These are phyloP conservation scores for Penicillium sp. DNA, from an alignment of 2,329 filamentous ascomycete species.

Conservation along the genomic window DNA sequence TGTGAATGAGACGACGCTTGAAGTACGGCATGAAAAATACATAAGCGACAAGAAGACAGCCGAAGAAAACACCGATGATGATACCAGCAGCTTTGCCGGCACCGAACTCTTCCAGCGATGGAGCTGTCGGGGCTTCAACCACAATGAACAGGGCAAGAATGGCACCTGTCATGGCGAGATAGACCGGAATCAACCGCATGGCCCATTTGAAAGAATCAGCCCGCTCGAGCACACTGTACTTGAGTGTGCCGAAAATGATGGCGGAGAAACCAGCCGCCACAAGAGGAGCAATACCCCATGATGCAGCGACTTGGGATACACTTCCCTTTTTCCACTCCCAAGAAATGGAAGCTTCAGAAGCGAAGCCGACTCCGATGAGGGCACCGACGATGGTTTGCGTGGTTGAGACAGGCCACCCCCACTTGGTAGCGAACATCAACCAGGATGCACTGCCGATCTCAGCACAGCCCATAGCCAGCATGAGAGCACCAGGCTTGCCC, in stretches of 20 bases:
- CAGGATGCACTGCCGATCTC: constrained; percentile 40
- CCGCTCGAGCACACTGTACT: constrained; percentile 53
- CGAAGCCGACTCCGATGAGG: constrained; percentile 33
- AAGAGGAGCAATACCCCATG: constrained; percentile 52
- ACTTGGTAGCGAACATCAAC: constrained; percentile 37
- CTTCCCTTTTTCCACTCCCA: constrained; percentile 45
- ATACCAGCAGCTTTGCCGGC: constrained; percentile 28
- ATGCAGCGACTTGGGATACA: constrained; percentile 51
- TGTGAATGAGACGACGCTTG: constrained; percentile 27
- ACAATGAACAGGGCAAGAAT: constrained; percentile 62
- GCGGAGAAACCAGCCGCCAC: constrained; percentile 52
- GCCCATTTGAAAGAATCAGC: constrained; percentile 52
- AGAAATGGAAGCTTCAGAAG: constrained; percentile 21
- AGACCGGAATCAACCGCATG: constrained; percentile 52
- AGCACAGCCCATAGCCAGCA: constrained; percentile 42
- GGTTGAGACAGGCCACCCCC: constrained; percentile 46
- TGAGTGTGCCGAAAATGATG: constrained; percentile 52
- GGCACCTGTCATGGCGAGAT: constrained; percentile 52
- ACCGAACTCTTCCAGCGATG: constrained; percentile 27
- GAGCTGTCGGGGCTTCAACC: constrained; percentile 34
- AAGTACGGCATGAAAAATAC: constrained; percentile 32
- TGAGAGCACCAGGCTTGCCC: constrained; percentile 36
- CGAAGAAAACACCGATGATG: constrained; percentile 28
- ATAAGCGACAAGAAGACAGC: constrained; percentile 25
- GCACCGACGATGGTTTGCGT: constrained; percentile 45